phyloP scores from a whole-genome alignment of 2,329 filamentous ascomycete species.

The Nemania abortiva region DNA sequence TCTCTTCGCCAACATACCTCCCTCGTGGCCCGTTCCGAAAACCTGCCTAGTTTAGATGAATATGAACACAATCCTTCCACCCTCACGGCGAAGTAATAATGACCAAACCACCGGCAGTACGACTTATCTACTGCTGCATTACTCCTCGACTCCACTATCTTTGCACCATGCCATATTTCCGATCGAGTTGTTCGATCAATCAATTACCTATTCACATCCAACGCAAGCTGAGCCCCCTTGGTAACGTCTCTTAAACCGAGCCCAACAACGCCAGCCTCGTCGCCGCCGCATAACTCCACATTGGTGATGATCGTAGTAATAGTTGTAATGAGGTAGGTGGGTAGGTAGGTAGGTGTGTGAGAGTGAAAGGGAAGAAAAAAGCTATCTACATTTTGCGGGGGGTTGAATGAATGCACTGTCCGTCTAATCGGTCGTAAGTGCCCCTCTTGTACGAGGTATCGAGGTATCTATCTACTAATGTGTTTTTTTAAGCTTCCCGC shows the following conservation, averaged over 20 bases:
- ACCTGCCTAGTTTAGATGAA: not conserved
- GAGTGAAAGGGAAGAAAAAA: slow-evolving; percentile 16
- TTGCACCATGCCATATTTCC: not conserved
- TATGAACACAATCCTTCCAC: not conserved
- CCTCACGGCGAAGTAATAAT: not conserved
- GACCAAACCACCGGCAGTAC: not conserved
- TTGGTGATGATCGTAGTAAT: not conserved
- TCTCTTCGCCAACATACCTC: no score
- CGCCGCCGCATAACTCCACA: slow-evolving; percentile 2
- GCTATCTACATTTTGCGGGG: slow-evolving; percentile 36
- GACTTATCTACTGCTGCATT: not conserved
- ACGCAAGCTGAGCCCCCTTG: not conserved
- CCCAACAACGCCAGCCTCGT: not conserved
- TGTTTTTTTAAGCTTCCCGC: slow-evolving; percentile 28
- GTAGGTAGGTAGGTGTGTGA: not conserved
- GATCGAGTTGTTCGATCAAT: not conserved
- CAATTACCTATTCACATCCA: not conserved
- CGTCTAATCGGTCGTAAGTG: not conserved
- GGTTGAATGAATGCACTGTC: slow-evolving; percentile 9
- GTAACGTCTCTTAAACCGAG: not conserved
- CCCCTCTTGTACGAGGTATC: slow-evolving; percentile 27
- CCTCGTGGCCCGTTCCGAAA: no score
- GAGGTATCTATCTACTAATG: slow-evolving; percentile 39
- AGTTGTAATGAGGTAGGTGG: not conserved
- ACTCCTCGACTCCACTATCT: not conserved